Base-by-base conservation (phyloP, 129 eudicot genomes). In the Flaveria bidentis region DNA sequence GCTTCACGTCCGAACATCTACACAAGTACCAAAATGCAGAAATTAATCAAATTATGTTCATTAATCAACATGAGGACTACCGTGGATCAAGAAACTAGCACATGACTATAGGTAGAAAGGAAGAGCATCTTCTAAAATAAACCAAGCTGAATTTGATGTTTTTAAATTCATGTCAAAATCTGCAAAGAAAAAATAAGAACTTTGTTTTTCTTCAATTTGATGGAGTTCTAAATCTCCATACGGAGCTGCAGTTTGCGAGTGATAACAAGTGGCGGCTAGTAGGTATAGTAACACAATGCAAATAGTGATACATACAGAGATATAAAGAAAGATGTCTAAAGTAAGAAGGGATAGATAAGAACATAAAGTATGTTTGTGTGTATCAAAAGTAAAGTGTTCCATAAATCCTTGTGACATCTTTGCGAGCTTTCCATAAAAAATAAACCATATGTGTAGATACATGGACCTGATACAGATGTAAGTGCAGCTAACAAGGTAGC, bases 1-100 rank as follows among this genome's bases (percentile, higher is more conserved):
- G 99, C 99, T 84, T 89, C 99, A 81, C 82, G 84, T 78, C 99
- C 99, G 85, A 95, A 95, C 83, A 95, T 83, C 99, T 94, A 82
- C 73, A 71, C 33, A 15, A 51, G 53, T 51, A 42, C 55, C 64
- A 76, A 10, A 78, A 69, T 44, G 26, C 61, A 69, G 22, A 51
- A 26, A 45, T 20, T 20, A 20, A 20, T 20, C 22, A 20, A 20
- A 20, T 69, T 36, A 16, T 0, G 30, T 55, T 75, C 8, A 78
- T 8, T 4, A 2, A 58, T 28, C 68, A 53, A 63, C 53, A 23
- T 6, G 10, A 53, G 5, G 25, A 18, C 33, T 15, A 67, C 30
- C 5, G 3, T 3, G 46, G 26, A 22, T 77, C 53, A 49, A 14
- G 15, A 23, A 75, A 28, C 71, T 47, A 62, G 23, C 62, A 64